Base-by-base conservation (phyloP, 2,329 filamentous ascomycete species). In the Exophiala alcalophila region DNA sequence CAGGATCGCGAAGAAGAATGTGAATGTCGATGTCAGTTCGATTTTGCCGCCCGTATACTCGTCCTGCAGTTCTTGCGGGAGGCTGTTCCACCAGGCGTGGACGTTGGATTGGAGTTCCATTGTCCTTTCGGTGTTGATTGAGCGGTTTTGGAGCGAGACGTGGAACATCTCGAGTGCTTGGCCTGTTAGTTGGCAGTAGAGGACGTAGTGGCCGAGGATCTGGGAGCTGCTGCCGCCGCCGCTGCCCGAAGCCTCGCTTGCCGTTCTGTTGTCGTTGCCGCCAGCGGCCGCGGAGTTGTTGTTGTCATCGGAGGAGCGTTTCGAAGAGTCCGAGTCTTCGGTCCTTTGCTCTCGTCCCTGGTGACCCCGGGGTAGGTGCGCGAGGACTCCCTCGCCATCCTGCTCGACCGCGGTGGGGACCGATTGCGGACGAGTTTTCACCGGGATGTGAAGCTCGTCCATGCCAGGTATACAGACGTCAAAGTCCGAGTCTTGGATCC, bases 401-500 rank as follows among this genome's bases (percentile, higher is more conserved):
- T 9, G n/a, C n/a, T 15, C 15, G 20, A 3, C n/a, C 5, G 18
- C n/a, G 10, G 27, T 31, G 3, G 33, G n/a, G 6, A 25, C 32
- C 20, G 23, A 25, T 14, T 38, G 34, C 24, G 23, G 35, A 9
- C 30, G 12, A 12, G 42, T 9, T n/a, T 24, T 27, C 18, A 45
- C 42, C 9, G 36, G 37, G 14, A 21, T 27, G 21, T 47, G 44
- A 7, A 42, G 24, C 30, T 47, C 44, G 15, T 14, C 24, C 20
- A 24, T 37, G n/a, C 44, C 39, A n/a, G 44, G 44, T 15, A 42
- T 31, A 24, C 77, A 80, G 1, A 80, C 76, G 50, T 80, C 77
- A 4, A 79, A 59, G 42, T 80, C 76, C 29, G 78, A 71, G 47
- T 80, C 76, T 36, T 70, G 69, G 8, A 80, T 71, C 14, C 71